phyloP scores from a whole-genome alignment of 2,329 filamentous ascomycete genomes.

The Verticillium longisporum region DNA sequence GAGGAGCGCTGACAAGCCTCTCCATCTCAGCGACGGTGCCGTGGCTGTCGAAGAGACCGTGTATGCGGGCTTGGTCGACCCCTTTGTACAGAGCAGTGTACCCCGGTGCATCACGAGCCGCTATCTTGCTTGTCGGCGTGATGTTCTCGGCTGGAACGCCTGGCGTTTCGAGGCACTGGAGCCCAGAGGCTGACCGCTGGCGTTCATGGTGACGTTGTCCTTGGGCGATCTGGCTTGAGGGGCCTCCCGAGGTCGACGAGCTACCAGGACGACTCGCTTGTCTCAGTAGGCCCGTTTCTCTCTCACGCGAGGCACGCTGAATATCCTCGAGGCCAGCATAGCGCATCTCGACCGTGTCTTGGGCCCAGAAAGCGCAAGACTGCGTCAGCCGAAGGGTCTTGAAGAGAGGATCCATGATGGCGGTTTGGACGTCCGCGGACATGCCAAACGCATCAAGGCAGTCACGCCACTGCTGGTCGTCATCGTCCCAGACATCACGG shows the following conservation, averaged over 20 bases:
- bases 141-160: not conserved
- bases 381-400: constrained; percentile 7
- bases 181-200: not conserved
- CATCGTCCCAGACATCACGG: constrained; percentile 1
- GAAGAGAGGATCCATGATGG: constrained; percentile 14
- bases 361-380: constrained; percentile 11
- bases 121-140: not conserved
- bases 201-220: not conserved
- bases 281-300: not conserved
- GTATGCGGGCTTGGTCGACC: constrained; percentile 5
- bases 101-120: not conserved
- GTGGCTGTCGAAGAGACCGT: constrained; percentile 3
- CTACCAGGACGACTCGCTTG: not conserved
- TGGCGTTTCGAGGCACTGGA: not conserved
- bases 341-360: constrained; percentile 11
- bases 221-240: not conserved
- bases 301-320: constrained; percentile 4
- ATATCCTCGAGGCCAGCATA: constrained; percentile 9
- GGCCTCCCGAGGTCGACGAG: not conserved
- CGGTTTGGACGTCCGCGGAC: constrained; percentile 1
- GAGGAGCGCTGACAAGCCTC: constrained; percentile 1
- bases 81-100: constrained; percentile 6
- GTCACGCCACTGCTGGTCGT: constrained; percentile 5
- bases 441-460: constrained; percentile 9
- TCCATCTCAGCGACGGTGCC: not conserved